Evolutionary conservation across 805 yeast species (phyloP).

Genomic region (Sugiyamaella qingdaonensis): DNA sequence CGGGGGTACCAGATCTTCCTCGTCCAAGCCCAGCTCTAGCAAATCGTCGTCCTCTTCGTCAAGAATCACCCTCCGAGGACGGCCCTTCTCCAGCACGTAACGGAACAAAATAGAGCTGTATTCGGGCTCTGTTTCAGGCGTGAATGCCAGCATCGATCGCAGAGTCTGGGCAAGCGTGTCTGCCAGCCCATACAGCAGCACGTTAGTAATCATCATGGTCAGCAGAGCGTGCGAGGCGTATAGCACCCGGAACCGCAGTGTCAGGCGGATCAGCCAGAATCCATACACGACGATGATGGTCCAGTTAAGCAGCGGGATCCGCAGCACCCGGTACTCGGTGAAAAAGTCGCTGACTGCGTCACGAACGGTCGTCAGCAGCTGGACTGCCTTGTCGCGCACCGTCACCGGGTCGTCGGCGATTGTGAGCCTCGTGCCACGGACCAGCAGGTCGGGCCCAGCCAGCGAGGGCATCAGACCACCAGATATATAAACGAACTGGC

Average conservation of each 20-base stretch:
- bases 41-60: conserved; percentile 34
- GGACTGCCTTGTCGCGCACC: not conserved
- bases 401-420: not conserved
- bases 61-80: conserved; percentile 29
- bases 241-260: conserved; percentile 28
- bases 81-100: conserved; percentile 32
- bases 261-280: conserved; percentile 30
- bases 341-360: conserved; percentile 23
- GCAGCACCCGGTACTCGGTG: conserved; percentile 25
- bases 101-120: conserved; percentile 18
- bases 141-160: conserved; percentile 34
- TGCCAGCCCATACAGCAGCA: conserved; percentile 82
- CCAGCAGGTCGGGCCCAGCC: conserved; percentile 6
- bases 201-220: conserved; percentile 78
- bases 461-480: conserved; percentile 2
- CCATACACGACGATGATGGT: conserved; percentile 30
- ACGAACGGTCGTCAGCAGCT: not conserved
- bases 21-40: conserved; percentile 32
- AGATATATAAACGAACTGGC: not conserved
- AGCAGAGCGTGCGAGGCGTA: conserved; percentile 63
- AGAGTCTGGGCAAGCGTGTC: conserved; percentile 85
- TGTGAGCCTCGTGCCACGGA: not conserved
- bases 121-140: conserved; percentile 19
- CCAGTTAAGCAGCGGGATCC: conserved; percentile 35
- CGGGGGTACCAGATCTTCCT: conserved; percentile 9